phyloP scores from a whole-genome alignment of 1,284 basidiomycete species.

The Pseudozyma sp. region DNA sequence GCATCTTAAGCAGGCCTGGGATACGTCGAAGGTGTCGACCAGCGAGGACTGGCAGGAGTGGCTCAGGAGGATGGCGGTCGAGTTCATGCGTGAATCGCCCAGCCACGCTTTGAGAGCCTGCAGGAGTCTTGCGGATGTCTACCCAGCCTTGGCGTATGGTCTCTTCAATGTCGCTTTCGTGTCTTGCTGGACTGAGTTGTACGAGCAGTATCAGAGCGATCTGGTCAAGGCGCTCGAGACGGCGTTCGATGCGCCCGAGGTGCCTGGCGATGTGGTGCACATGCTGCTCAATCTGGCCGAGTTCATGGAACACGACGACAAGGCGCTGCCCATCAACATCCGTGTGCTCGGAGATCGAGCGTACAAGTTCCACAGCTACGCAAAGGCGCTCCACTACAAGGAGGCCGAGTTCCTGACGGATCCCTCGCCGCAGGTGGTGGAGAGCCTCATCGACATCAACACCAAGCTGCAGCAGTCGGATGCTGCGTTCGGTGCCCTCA shows the following conservation, averaged over 20 bases:
- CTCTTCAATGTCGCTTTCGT: constrained; percentile 98
- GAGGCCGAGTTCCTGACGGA: constrained; percentile 97
- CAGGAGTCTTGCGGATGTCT: constrained; percentile 90
- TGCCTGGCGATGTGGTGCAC: constrained; percentile 92
- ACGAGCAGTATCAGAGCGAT: constrained; percentile 74
- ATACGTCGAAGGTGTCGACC: constrained; percentile 82
- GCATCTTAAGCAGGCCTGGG: constrained; percentile 97
- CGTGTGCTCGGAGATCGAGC: constrained; percentile 91
- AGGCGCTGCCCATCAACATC: constrained; percentile 92
- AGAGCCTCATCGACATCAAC: constrained; percentile 96
- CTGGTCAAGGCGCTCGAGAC: constrained; percentile 89
- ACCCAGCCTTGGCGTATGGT: constrained; percentile 90
- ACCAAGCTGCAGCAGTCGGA: constrained; percentile 87
- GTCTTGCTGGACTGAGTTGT: constrained; percentile 96
- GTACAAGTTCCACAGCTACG: constrained; percentile 92
- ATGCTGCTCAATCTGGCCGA: constrained; percentile 94
- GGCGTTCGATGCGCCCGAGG: constrained; percentile 83
- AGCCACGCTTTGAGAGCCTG: constrained; percentile 96
- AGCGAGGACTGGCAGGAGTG: constrained; percentile 93
- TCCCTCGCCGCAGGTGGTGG: constrained; percentile 82
- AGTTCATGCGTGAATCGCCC: constrained; percentile 98
- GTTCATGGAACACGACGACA: constrained; percentile 99
- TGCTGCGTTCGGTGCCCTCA: constrained; percentile 66
- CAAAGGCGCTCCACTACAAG: constrained; percentile 98
- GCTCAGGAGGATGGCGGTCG: constrained; percentile 92